Conservation (phyloP, 1,139 yeast genomes). For the Taphrina betulina region DNA sequence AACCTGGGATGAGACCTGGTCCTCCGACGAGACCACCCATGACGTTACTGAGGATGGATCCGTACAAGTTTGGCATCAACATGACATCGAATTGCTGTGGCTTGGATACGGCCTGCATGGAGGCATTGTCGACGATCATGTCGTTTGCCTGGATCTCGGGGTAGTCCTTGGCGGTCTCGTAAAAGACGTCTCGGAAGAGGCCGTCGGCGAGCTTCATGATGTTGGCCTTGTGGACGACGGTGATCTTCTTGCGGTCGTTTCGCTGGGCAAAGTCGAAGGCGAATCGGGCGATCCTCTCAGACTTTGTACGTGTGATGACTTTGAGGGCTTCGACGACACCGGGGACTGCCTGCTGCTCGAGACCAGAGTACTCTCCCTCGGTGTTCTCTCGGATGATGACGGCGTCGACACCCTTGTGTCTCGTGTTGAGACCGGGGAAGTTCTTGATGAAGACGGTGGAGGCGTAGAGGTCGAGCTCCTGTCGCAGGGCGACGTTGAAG, state of each 20-base stretch:
- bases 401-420: constrained; percentile 83
- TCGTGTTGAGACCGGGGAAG: constrained; percentile 90
- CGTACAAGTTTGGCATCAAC: constrained; percentile 97
- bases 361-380: constrained; percentile 98
- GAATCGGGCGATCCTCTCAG: constrained; percentile 95
- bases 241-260: constrained; percentile 87
- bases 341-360: constrained; percentile 95
- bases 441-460: constrained; percentile 89
- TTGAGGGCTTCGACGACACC: constrained; percentile 97
- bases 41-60: constrained; percentile 92
- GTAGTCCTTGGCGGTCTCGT: constrained; percentile 76
- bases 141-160: constrained; percentile 81
- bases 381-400: constrained; percentile 96
- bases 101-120: constrained; percentile 98
- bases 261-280: constrained; percentile 94
- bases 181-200: constrained; percentile 89
- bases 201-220: constrained; percentile 99
- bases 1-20: constrained; percentile 98
- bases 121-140: constrained; percentile 97
- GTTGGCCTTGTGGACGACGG: constrained; percentile 98
- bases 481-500: constrained; percentile 92
- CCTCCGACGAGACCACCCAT: constrained; percentile 99
- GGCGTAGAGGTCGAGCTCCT: constrained; percentile 93
- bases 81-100: constrained; percentile 98
- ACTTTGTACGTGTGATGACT: constrained; percentile 89